Conservation (phyloP, 176 grass and related monocot genomes). For the Cenchrus americanus region DNA sequence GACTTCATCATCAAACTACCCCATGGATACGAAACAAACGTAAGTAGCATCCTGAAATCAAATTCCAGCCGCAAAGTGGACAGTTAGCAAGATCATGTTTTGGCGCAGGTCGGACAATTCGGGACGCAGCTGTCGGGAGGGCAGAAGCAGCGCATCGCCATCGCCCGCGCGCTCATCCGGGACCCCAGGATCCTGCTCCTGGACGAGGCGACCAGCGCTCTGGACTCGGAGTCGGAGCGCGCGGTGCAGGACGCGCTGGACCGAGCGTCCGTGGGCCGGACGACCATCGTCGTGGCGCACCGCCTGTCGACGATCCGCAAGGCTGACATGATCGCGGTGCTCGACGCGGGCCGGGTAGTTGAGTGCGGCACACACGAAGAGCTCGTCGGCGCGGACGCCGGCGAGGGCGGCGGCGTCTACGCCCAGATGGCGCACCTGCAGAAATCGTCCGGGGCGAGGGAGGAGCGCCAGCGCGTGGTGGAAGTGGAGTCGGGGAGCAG, state of each 20-base stretch:
- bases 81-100: too few relatives aligned
- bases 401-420: conserved; percentile 42
- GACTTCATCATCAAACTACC: conserved; percentile 62
- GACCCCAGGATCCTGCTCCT: conserved; percentile 49
- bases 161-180: conserved; percentile 65
- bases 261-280: conserved; percentile 49
- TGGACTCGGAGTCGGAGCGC: conserved; percentile 49
- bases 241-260: conserved; percentile 60
- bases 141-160: conserved; percentile 89
- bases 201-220: conserved; percentile 64
- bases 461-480: not conserved
- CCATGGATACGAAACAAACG: conserved; percentile 59
- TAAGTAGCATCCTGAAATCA: not conserved
- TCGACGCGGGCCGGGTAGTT: conserved; percentile 46
- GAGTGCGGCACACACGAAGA: conserved; percentile 63
- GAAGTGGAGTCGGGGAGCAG: not conserved
- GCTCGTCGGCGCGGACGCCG: conserved; percentile 14
- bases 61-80: not conserved
- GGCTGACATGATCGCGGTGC: conserved; percentile 50
- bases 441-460: conserved; percentile 21
- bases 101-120: conserved; percentile 42
- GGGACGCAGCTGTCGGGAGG: conserved; percentile 80
- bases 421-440: conserved; percentile 45
- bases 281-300: conserved; percentile 55
- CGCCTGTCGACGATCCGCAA: conserved; percentile 49